Evolutionary conservation across 345 rosid species (phyloP), one percentile per base, ranked within the genome.

Genomic region (Populus simonii): DNA sequence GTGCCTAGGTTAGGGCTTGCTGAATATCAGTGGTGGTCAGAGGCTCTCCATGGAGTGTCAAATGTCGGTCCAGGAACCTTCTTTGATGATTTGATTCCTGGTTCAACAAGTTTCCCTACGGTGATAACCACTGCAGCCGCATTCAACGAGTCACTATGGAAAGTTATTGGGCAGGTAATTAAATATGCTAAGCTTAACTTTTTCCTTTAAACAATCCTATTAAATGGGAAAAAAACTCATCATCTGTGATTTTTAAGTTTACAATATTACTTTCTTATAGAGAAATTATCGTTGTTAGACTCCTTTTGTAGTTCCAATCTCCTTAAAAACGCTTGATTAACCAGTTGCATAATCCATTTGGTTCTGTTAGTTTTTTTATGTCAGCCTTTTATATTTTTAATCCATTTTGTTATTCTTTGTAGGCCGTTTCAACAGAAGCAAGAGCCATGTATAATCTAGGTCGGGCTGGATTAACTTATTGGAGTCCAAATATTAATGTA

Each of bases 381-480:
- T 35, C 68, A 15, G 15, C 31, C 3, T 27, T 11, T 41, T 27
- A 55, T 23, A 45, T 3, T 45, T 12, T 45, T 0, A 45, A 45
- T 45, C 16, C 16, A 45, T 45, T 59, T 59, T 59, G 65, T 59
- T 59, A 59, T 18, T 59, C 12, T 9, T 1, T 20, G 7, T 7
- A 88, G 89, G 89, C 66, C 71, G 91, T 89, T 33, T 89, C 89
- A 12, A 87, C 84, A 0, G 89, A 85, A 78, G 91, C 88, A 11
- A 80, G 87, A 66, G 91, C 91, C 1, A 89, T 87, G 91, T 80
- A 84, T 81, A 89, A 89, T 70, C 51, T 87, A 2, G 87, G 91
- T 3, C 72, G 83, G 20, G 86, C 84, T 10, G 89, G 91, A 23
- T 35, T 89, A 38, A 85, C 85, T 11, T 83, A 12, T 17, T 87